Base-by-base conservation (phyloP, 768 basidiomycete genomes). In the Tylopilus sp. region DNA sequence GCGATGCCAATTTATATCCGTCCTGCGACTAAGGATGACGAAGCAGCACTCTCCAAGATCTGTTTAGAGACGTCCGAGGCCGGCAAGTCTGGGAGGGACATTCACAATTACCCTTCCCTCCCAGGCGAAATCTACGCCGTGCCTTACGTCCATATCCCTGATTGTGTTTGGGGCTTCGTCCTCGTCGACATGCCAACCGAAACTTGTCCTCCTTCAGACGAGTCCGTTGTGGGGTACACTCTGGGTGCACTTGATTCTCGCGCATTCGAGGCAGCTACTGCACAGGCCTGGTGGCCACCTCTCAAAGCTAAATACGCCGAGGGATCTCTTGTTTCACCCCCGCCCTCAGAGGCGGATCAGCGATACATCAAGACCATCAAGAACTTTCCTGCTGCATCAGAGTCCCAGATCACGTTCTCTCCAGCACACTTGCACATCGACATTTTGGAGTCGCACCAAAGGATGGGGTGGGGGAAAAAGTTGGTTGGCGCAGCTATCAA, bases 351-450 rank as follows among this genome's bases (percentile, higher is more conserved):
- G 36, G 44, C 59, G 6, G 68, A 69, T 44, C 35, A 48, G 61
- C 56, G 44, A 38, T 77, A 66, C 57, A 69, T 77, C 57, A 50
- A 55, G 20, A 55, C 59, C 22, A 59, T 79, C 44, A 69, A 71
- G 51, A 52, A 60, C 25, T 69, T 69, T 38, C 65, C 67, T 33
- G 70, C 65, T 9, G 77, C 80, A 1, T 66, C 78, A 15, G 77
- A 80, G 9, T 73, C 77, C n/a, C 78, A 77, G 55, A 70, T 88
- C 53, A 69, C 74, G 5, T 86, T 85, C 62, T 82, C 87, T 17
- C 78, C 82, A 11, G 88, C 88, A 9, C 87, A 91, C 67, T 56
- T 91, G 57, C 88, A 91, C 64, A 83, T 91, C 60, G 73, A 91
- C 57, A 80, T 91, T 49, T 62, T 90, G 59, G 76, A 82, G 22